Base-by-base conservation (phyloP, 768 basidiomycete genomes). In the Leccinum ochraceum region DNA sequence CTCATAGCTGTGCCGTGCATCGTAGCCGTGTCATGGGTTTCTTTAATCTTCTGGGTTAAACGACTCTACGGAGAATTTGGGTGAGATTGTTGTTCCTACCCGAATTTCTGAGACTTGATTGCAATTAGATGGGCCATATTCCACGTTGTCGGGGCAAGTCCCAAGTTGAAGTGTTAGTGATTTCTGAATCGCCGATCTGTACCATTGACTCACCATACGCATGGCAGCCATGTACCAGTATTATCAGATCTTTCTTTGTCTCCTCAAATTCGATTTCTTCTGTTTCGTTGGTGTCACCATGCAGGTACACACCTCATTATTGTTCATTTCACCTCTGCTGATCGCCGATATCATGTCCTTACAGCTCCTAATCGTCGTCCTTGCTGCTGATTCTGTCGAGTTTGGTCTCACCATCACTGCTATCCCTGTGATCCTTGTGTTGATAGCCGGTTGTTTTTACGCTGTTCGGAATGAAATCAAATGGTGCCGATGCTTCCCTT, bases 221-320 rank as follows among this genome's bases (percentile, higher is more conserved):
- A 13, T 50, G 54, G 55, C 62, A 94, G 91, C 83, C 28, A 94
- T 94, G 92, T 94, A 92, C 71, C 89, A 88, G 67, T 91, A 79
- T 3, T 94, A 94, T 69, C 89, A 94, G 75, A 84, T 94, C 65
- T 84, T 93, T 81, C 85, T 94, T 52, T 92, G 90, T 69, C 79
- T 92, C 54, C 83, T 94, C 66, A 94, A 94, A 71, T 92, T 94
- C 72, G 91, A 94, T 73, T 94, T 92, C 74, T 94, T 92, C 78
- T 86, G 83, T 71, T 94, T 94, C 69, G 81, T 83, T 20, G 90
- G 87, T 20, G 86, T 93, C 26, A 92, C 92, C 3, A 90, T 93
- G 83, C 92, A 94, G 84, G 92, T 84, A 54, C 54, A 75, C 36
- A 24, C 14, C 37, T 11, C 22, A 0, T 24, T 53, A 3, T 26